These are phyloP conservation scores for Fusarium algeriense DNA, from an alignment of 2,329 filamentous ascomycete species.

Conservation along the genomic window DNA sequence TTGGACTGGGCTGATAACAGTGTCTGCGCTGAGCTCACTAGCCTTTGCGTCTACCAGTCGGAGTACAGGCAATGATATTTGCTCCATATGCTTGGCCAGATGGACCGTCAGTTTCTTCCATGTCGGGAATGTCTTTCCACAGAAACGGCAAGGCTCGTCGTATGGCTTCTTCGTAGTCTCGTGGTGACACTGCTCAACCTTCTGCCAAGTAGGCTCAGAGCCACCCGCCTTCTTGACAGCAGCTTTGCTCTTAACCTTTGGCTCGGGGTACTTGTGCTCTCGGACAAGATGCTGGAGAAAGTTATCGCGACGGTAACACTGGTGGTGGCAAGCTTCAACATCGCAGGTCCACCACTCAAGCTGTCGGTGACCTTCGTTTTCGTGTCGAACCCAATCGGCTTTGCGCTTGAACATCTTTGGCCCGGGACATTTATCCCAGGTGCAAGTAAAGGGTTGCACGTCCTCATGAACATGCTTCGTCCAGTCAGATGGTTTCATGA, in stretches of 20 bases:
- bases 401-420: constrained; percentile 95
- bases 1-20: constrained; percentile 76
- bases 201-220: constrained; percentile 77
- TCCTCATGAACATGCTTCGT: constrained; percentile 97
- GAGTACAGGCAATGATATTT: constrained; percentile 86
- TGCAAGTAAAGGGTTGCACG: constrained; percentile 92
- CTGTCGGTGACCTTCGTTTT: constrained; percentile 90
- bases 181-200: constrained; percentile 81
- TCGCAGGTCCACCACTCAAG: constrained; percentile 93
- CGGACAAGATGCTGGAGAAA: constrained; percentile 93
- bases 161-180: constrained; percentile 75
- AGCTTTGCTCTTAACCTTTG: constrained; percentile 80
- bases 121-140: constrained; percentile 80
- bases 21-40: constrained; percentile 68
- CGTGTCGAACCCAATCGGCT: constrained; percentile 94
- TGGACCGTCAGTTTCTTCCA: constrained; percentile 98
- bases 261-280: constrained; percentile 88
- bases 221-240: constrained; percentile 70
- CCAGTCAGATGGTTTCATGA: constrained; percentile 94
- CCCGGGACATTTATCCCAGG: constrained; percentile 84
- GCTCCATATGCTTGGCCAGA: constrained; percentile 93
- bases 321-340: constrained; percentile 82
- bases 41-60: constrained; percentile 63
- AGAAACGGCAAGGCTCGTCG: constrained; percentile 89
- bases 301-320: constrained; percentile 89